These are phyloP conservation scores for Dacryopinax primogenitus DNA, from an alignment of 768 basidiomycete species.

Conservation along the genomic window DNA sequence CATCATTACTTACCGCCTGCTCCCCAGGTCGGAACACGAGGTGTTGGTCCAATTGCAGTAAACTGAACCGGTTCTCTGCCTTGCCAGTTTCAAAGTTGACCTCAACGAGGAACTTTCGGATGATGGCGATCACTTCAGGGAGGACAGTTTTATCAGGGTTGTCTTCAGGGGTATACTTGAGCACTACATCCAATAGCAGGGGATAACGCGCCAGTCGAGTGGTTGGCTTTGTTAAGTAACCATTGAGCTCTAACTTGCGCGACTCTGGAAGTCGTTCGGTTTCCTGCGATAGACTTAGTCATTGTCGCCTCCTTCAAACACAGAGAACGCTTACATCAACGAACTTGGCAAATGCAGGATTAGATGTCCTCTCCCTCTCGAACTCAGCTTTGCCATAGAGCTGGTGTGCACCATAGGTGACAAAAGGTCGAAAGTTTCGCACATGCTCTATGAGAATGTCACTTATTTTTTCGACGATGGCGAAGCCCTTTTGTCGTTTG, in stretches of 20 bases:
- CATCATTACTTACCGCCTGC: conserved; percentile 51
- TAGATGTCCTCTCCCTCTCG: conserved; percentile 92
- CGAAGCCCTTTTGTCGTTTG: conserved; percentile 89
- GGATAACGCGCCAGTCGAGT: conserved; percentile 96
- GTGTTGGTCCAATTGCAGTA: conserved; percentile 86
- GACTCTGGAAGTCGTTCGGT: conserved; percentile 91
- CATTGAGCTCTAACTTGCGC: conserved; percentile 91
- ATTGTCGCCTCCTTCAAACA: conserved; percentile 3
- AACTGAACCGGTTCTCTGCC: conserved; percentile 91
- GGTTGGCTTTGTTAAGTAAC: conserved; percentile 95
- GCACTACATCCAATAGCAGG: conserved; percentile 76
- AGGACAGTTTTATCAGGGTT: conserved; percentile 70
- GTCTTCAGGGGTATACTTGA: conserved; percentile 85
- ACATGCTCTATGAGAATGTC: conserved; percentile 82
- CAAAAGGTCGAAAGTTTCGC: conserved; percentile 82
- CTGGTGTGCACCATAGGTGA: conserved; percentile 91
- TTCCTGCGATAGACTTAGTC: conserved; percentile 34
- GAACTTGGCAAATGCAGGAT: conserved; percentile 84
- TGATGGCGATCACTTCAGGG: conserved; percentile 58
- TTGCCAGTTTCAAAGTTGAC: conserved; percentile 92
- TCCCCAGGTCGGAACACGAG: conserved; percentile 82
- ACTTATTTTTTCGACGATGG: conserved; percentile 81
- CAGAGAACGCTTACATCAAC: conserved; percentile 64
- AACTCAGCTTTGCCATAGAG: conserved; percentile 98
- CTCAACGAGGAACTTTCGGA: conserved; percentile 70